phyloP scores from a whole-genome alignment of 306 rosid species.

The Urtica urens region DNA sequence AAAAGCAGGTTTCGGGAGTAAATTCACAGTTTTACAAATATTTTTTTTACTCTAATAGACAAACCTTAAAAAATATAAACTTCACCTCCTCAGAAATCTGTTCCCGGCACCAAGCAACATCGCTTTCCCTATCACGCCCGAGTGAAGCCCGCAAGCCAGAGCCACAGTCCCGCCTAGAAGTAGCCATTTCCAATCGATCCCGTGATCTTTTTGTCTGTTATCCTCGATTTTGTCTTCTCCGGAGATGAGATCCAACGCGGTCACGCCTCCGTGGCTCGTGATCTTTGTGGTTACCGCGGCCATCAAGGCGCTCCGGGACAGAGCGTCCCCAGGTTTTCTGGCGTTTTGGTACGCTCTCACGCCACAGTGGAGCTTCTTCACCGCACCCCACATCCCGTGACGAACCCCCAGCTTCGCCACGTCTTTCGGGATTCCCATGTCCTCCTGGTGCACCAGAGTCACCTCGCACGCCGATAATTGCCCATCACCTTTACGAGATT shows the following conservation, averaged over 20 bases:
- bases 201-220: slow-evolving; percentile 25
- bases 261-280: slow-evolving; percentile 30
- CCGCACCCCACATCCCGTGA: slow-evolving; percentile 99
- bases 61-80: too few species aligned
- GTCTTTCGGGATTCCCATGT: slow-evolving; percentile 99
- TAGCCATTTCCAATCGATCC: slow-evolving; percentile 93
- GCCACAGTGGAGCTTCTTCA: slow-evolving; percentile 84
- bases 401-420: slow-evolving; percentile 96
- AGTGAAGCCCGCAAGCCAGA: slow-evolving; percentile 76
- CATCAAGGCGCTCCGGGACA: slow-evolving; percentile 64
- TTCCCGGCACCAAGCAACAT: slow-evolving; percentile 84
- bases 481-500: slow-evolving; percentile 88
- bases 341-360: slow-evolving; percentile 89
- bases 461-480: slow-evolving; percentile 87
- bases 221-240: slow-evolving; percentile 30
- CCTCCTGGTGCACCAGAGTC: slow-evolving; percentile 78
- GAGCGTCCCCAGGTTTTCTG: slow-evolving; percentile 46
- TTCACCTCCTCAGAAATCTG: slow-evolving; percentile 63
- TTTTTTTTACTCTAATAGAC: too few species aligned
- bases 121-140: slow-evolving; percentile 66
- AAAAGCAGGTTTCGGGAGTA: too few species aligned
- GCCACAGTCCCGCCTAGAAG: slow-evolving; percentile 88
- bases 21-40: too few species aligned
- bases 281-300: slow-evolving; percentile 67
- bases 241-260: slow-evolving; percentile 26